phyloP scores from a whole-genome alignment of 176 grass and related monocot genomes.

The Coix lacrymajobi region DNA sequence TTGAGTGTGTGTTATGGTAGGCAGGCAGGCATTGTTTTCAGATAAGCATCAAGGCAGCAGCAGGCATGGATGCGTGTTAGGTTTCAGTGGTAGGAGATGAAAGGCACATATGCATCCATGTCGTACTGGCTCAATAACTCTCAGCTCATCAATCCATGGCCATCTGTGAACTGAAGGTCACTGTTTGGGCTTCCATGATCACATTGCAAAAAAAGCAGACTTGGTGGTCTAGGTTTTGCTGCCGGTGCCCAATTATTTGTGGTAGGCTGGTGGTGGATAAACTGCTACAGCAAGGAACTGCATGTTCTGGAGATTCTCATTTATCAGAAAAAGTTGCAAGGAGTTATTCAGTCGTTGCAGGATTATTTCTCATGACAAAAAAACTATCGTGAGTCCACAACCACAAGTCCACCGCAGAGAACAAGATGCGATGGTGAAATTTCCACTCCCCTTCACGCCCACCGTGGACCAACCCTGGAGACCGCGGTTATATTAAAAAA shows the following conservation, averaged over 20 bases:
- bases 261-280: not conserved
- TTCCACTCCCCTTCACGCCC: no score
- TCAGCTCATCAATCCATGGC: not conserved
- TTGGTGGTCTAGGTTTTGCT: slow-evolving; percentile 9
- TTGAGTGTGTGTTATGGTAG: slow-evolving; percentile 12
- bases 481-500: no score
- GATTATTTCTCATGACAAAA: not conserved
- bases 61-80: not conserved
- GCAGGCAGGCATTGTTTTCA: not conserved
- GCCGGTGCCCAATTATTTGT: slow-evolving; percentile 13
- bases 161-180: slow-evolving; percentile 1
- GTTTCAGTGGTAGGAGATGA: slow-evolving; percentile 17
- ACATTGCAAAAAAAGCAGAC: slow-evolving; percentile 8
- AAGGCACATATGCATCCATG: not conserved
- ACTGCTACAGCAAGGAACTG: not conserved
- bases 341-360: not conserved
- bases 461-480: no score
- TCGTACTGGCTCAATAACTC: slow-evolving; percentile 12
- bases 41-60: slow-evolving; percentile 17
- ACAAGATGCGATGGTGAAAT: no score
- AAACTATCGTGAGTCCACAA: not conserved
- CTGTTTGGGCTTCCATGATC: slow-evolving; percentile 17
- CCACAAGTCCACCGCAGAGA: no score
- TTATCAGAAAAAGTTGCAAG: not conserved
- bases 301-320: slow-evolving; percentile 8